Evolutionary conservation across 2,329 filamentous ascomycete genomes (phyloP), one percentile per base, ranked within the genome.

Genomic region (Aspergillus phoenicis): DNA sequence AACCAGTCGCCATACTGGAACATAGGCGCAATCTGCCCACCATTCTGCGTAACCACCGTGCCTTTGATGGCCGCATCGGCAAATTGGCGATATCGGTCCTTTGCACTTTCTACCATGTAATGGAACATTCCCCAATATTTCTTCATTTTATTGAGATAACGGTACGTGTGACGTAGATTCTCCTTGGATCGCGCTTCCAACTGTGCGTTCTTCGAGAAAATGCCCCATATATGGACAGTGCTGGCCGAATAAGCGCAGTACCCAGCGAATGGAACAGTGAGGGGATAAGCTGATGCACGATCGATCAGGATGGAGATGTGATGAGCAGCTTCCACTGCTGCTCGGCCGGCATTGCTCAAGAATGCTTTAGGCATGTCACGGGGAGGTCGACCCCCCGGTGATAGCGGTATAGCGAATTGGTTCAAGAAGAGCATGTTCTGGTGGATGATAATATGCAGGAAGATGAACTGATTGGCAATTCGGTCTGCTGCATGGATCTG

Each of bases 1-100:
- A 98, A 98, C 95, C 95, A 98, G 77, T 98, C 95, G 55, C 93
- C 93, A 69, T 98, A 98, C 71, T 98, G 94, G 75, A 97, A 93
- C 69, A 97, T 90, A 8, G 85, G 84, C 5, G 85, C 84, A 5
- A 84, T 77, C n/a, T 74, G 69, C 10, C 66, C 66, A 33, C 71
- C 72, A 22, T 74, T 72, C 45, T 72, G 69, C 15, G 64, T 71
- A 75, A 62, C 78, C 73, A 64, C 82, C 11, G 74, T 82, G 8
- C 91, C 91, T 66, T 87, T 85, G 57, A 89, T 83, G 30, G 89
- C 87, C n/a, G 89, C 89, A 74, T 97, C 93, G 15, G 93, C 89
- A 68, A 93, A 94, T 52, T 88, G 86, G 55, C 90, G 87, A 73
- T 97, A 99, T 63, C 96, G 87, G 58, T 94, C 90, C 62, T 95